Evolutionary conservation across 2,329 filamentous ascomycete species (phyloP).

Genomic region (Furcasterigmium furcatum): DNA sequence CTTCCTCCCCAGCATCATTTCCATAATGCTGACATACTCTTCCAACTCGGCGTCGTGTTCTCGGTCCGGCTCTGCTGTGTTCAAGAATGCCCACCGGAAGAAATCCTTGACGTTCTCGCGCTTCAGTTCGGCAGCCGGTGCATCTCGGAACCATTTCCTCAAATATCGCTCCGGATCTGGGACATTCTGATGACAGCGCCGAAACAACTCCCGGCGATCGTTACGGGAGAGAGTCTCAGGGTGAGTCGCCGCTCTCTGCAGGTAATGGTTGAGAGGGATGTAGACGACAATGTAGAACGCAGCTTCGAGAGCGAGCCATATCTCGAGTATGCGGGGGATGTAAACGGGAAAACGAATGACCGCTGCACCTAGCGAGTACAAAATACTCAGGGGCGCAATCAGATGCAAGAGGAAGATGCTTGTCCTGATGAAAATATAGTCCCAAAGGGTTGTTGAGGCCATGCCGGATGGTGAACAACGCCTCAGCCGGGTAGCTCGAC

Average conservation of each 20-base stretch:
- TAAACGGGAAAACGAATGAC: conserved; percentile 19
- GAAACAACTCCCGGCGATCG: conserved; percentile 53
- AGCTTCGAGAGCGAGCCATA: conserved; percentile 33
- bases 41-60: conserved; percentile 34
- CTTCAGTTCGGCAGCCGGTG: conserved; percentile 52
- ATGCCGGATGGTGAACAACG: neutral
- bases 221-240: conserved; percentile 36
- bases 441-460: neutral
- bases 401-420: conserved; percentile 45
- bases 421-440: conserved; percentile 35
- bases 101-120: conserved; percentile 69
- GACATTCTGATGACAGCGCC: conserved; percentile 51
- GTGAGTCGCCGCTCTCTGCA: conserved; percentile 34
- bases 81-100: conserved; percentile 65
- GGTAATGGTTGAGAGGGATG: conserved; percentile 33
- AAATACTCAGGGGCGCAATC: conserved; percentile 44
- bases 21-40: conserved; percentile 45
- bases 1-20: conserved; percentile 45
- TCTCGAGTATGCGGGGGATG: conserved; percentile 19
- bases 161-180: conserved; percentile 55
- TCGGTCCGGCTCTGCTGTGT: conserved; percentile 32
- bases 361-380: conserved; percentile 33
- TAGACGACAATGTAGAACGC: conserved; percentile 40
- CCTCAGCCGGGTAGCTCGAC: neutral
- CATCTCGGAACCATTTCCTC: conserved; percentile 63